A percentile compares a stretch with the other conserved stretches of the same genome.
phyloP scores from a whole-genome alignment of 2,329 filamentous ascomycete genomes.

The Calonectria pseudoreteaudii region DNA sequence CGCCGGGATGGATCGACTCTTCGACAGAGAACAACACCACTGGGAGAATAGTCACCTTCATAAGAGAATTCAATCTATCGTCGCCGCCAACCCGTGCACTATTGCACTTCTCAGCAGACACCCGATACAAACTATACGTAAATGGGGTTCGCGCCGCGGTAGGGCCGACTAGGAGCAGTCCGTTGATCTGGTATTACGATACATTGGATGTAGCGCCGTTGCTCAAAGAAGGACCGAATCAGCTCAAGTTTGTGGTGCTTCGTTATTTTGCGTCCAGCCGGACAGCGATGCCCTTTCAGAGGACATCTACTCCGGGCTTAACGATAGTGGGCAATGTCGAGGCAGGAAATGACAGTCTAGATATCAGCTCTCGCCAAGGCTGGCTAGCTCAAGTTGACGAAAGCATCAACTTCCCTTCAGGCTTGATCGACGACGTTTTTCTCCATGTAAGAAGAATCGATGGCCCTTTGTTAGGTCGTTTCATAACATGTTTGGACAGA shows the following conservation, averaged over 20 bases:
- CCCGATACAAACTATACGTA: slow-evolving; percentile 40
- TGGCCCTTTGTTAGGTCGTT: too few species aligned
- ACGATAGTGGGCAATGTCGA: slow-evolving; percentile 13
- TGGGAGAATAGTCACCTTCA: slow-evolving; percentile 32
- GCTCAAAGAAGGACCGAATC: slow-evolving; percentile 29
- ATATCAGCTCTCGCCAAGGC: slow-evolving; percentile 13
- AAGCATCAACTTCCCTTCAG: slow-evolving; percentile 19
- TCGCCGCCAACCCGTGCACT: not conserved
- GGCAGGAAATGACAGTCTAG: not conserved
- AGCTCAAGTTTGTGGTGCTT: slow-evolving; percentile 26
- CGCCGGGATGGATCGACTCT: slow-evolving; percentile 43
- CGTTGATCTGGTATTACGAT: slow-evolving; percentile 41
- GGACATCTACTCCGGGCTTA: slow-evolving; percentile 24
- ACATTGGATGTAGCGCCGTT: slow-evolving; percentile 36
- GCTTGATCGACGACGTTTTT: slow-evolving; percentile 23
- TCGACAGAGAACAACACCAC: slow-evolving; percentile 28
- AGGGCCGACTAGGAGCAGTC: slow-evolving; percentile 40
- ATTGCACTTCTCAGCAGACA: slow-evolving; percentile 41
- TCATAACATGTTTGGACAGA: slow-evolving; percentile 4
- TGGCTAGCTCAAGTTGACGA: slow-evolving; percentile 24
- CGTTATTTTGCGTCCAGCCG: slow-evolving; percentile 28
- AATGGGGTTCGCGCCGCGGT: slow-evolving; percentile 34
- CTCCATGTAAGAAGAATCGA: slow-evolving; percentile 16
- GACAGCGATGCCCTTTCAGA: slow-evolving; percentile 29
- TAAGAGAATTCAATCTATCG: slow-evolving; percentile 13